A percentile compares a stretch with the other conserved stretches of the same genome.
Conservation (phyloP, 306 rosid species). For the Carpinus fangiana region DNA sequence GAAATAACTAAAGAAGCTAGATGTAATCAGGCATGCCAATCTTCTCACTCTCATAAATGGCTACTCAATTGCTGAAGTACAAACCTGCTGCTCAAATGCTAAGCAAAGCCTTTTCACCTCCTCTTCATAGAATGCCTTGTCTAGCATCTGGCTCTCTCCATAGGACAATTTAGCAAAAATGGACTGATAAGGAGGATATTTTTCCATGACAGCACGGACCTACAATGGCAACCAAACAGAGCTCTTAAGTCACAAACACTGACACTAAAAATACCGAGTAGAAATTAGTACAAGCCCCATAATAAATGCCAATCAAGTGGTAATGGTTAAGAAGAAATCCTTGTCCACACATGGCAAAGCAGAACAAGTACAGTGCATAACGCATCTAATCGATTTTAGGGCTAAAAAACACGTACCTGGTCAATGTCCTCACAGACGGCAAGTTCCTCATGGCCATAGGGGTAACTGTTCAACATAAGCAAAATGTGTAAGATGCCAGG, state of each 20-base stretch:
- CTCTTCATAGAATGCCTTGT: slow-evolving; percentile 98
- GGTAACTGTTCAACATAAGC: slow-evolving; percentile 58
- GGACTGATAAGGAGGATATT: slow-evolving; percentile 93
- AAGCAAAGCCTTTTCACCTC: slow-evolving; percentile 97
- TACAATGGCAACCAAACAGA: slow-evolving; percentile 33
- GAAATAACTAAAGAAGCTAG: background rate
- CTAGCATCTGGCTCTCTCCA: slow-evolving; percentile 98
- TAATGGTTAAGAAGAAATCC: background rate
- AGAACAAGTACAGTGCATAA: slow-evolving; percentile 10
- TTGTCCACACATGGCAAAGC: background rate
- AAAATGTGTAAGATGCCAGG: slow-evolving; percentile 1
- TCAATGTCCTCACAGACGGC: slow-evolving; percentile 93
- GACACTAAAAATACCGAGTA: slow-evolving; percentile 9
- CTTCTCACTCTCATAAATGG: background rate
- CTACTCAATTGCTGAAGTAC: slow-evolving; percentile 2
- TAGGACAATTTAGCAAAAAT: slow-evolving; percentile 84
- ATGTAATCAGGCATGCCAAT: background rate
- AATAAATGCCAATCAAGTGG: background rate
- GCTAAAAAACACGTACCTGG: slow-evolving; percentile 58
- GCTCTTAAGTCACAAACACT: slow-evolving; percentile 14
- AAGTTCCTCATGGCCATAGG: slow-evolving; percentile 96
- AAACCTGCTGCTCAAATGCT: slow-evolving; percentile 96
- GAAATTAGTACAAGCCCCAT: slow-evolving; percentile 4
- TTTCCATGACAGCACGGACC: slow-evolving; percentile 93
- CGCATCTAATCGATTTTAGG: background rate